Evolutionary conservation across 768 basidiomycete species (phyloP).

Genomic region (Ramaria sp.): DNA sequence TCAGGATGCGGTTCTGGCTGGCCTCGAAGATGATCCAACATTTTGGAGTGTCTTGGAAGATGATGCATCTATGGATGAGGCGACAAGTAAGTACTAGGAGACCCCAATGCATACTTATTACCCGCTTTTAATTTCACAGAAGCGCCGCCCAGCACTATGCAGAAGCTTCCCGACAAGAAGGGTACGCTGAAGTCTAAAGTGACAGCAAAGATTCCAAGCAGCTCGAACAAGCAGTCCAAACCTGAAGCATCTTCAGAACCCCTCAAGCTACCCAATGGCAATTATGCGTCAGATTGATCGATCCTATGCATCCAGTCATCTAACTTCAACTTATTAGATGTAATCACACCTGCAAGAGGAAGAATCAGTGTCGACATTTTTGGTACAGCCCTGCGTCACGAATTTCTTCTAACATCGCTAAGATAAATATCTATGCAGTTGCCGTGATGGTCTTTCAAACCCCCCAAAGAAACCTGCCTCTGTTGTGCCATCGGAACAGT

Average conservation of each 20-base stretch:
- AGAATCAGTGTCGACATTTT: slow-evolving; percentile 60
- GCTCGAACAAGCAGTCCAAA: neutral
- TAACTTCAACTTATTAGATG: slow-evolving; percentile 35
- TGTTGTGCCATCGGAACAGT: slow-evolving; percentile 5
- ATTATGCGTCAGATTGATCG: slow-evolving; percentile 39
- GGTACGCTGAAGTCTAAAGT: neutral
- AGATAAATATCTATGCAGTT: slow-evolving; percentile 33
- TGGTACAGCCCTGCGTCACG: slow-evolving; percentile 36
- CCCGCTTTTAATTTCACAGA: neutral
- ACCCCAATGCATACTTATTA: neutral
- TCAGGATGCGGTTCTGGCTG: slow-evolving; percentile 57
- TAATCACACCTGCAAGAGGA: slow-evolving; percentile 74
- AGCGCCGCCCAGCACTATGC: neutral
- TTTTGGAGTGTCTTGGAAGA: slow-evolving; percentile 48
- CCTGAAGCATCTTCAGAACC: slow-evolving; percentile 10
- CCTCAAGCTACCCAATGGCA: slow-evolving; percentile 48
- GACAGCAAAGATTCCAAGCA: neutral
- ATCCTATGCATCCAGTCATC: neutral
- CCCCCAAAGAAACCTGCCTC: slow-evolving; percentile 27
- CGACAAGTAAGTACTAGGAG: neutral
- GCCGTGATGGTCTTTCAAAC: slow-evolving; percentile 55
- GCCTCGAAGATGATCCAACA: slow-evolving; percentile 56
- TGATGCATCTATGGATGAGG: slow-evolving; percentile 15
- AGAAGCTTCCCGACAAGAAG: neutral
- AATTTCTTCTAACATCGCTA: neutral